These are phyloP conservation scores for Colletotrichum sp. DNA, from an alignment of 2,329 filamentous ascomycete species.

Conservation along the genomic window DNA sequence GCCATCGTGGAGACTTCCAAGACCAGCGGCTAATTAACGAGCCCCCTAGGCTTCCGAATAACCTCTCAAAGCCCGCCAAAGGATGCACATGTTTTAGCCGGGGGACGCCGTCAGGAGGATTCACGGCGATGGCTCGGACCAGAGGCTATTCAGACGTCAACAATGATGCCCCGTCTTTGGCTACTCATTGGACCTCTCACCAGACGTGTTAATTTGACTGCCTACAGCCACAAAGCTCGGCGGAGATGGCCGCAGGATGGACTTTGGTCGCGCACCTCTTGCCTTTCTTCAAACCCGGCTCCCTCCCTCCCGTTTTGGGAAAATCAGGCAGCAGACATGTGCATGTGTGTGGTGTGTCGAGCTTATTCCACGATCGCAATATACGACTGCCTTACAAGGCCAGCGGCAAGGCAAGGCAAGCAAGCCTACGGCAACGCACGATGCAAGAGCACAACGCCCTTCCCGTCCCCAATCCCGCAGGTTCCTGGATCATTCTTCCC, in stretches of 20 bases:
- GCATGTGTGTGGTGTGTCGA: not conserved
- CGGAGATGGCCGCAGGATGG: not conserved
- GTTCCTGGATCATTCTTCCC: not conserved
- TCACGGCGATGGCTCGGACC: not conserved
- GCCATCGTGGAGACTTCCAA: not conserved
- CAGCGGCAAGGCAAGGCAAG: not conserved
- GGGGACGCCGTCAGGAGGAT: not conserved
- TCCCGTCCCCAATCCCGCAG: not conserved
- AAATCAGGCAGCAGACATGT: not conserved
- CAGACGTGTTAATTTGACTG: not conserved
- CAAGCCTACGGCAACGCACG: not conserved
- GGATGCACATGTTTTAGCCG: not conserved
- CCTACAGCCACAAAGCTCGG: not conserved
- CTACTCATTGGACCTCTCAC: not conserved
- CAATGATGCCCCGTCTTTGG: not conserved
- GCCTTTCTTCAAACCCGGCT: not conserved
- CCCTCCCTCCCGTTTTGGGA: not conserved
- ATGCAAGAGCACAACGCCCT: not conserved
- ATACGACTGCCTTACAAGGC: not conserved
- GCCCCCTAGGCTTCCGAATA: not conserved
- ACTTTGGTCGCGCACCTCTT: not conserved
- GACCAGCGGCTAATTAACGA: not conserved
- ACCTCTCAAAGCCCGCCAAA: not conserved
- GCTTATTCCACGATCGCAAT: not conserved
- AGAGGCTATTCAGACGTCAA: slow-evolving; percentile 15